Evolutionary conservation across 169 alveolate species (phyloP), one percentile per base, ranked within the genome.

Genomic region (Cryptosporidium viatorum): DNA sequence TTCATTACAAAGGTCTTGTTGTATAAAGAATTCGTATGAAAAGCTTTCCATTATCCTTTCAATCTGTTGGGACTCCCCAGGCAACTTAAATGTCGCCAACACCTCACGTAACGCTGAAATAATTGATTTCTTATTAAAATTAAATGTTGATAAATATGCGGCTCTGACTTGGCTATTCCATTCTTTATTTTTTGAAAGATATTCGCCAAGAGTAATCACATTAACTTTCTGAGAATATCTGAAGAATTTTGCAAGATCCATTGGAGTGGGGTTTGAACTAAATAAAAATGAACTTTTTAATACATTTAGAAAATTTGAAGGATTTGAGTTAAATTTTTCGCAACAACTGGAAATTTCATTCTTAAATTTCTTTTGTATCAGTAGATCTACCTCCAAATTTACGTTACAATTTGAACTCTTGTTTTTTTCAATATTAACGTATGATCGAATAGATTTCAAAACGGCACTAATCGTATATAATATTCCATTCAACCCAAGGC

Each of bases 41-140:
- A 94, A 96, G 21, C 93, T 93, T 85, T 96, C 97, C 86, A 96
- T 93, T 70, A 96, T 94, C 74, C 98, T 87, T 80, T 96, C 98
- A 50, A 96, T 96, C 80, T 94, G 95, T 69, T 96, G 98, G 7
- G 98, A 94, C 86, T 96, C 98, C 1, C 98, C 98, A 0, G 98
- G 98, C 43, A 96, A 85, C 84, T 96, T 94, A 92, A 96, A 97
- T 21, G 97, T 86, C 21, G 94, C 85, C 68, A 97, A 84, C 68
- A 95, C 92, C 55, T 80, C 70, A 71, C 98, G 92, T 29, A 97
- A 91, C 4, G 97, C 96, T 91, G 91, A 93, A 35, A 96, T 97
- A 39, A 96, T 86, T 10, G 97, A 94, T 69, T 94, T 73, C 37
- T 93, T 95, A 60, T 94, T 74, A 84, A 96, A 95, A 52, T 84